These are phyloP conservation scores for Sporothrix dimorphospora DNA, from an alignment of 2,329 filamentous ascomycete genomes.

Conservation along the genomic window DNA sequence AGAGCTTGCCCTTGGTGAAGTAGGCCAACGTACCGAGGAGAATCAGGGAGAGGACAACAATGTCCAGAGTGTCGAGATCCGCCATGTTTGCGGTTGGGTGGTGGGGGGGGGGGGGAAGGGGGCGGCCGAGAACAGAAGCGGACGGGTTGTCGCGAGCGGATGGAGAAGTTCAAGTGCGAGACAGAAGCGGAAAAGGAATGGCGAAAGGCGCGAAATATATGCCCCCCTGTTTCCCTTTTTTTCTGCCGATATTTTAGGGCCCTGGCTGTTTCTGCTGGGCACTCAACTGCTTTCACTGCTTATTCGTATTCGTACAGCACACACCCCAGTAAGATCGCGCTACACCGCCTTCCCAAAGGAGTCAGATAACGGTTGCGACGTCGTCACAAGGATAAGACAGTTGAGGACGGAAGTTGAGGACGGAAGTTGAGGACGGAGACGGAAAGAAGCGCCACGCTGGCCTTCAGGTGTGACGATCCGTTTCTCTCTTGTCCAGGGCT, in stretches of 20 bases:
- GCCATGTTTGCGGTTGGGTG: slow-evolving; percentile 67
- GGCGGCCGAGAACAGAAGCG: neutral
- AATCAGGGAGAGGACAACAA: slow-evolving; percentile 84
- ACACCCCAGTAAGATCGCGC: neutral
- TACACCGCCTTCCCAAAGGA: slow-evolving; percentile 27
- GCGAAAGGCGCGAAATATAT: slow-evolving; percentile 22
- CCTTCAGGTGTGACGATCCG: neutral
- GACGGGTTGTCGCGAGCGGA: slow-evolving; percentile 3
- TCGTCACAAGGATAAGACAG: neutral
- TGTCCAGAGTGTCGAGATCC: slow-evolving; percentile 93
- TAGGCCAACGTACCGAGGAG: slow-evolving; percentile 89
- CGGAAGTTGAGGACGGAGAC: neutral
- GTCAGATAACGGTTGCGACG: neutral
- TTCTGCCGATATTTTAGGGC: slow-evolving; percentile 18
- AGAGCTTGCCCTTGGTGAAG: slow-evolving; percentile 96
- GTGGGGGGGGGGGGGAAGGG: too few species aligned
- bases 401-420: neutral
- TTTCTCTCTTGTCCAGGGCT: neutral
- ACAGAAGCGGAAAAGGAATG: slow-evolving; percentile 9
- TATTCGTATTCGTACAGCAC: slow-evolving; percentile 1
- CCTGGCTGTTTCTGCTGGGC: slow-evolving; percentile 1
- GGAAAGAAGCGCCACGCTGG: neutral
- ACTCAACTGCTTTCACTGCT: neutral
- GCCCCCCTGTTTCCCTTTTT: neutral
- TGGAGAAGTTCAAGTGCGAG: slow-evolving; percentile 4